These are phyloP conservation scores for Reticulascus tulasneorum DNA, from an alignment of 2,329 filamentous ascomycete species.

Conservation along the genomic window DNA sequence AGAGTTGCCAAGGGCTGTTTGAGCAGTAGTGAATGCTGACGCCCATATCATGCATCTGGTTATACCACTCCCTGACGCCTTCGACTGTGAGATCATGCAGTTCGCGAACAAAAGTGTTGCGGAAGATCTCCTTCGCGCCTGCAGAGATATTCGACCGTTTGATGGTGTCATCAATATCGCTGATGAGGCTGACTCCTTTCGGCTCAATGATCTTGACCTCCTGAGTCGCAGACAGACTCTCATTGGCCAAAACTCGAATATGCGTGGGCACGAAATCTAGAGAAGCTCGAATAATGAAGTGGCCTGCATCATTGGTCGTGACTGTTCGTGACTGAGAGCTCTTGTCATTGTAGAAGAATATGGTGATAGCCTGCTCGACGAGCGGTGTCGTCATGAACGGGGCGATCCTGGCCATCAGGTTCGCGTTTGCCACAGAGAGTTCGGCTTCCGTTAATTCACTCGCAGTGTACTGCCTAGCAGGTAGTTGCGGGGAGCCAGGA, in stretches of 20 bases:
- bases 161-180: conserved; percentile 95
- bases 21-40: conserved; percentile 95
- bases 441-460: conserved; percentile 71
- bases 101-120: conserved; percentile 91
- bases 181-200: conserved; percentile 84
- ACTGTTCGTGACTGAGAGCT: conserved; percentile 81
- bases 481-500: conserved; percentile 39
- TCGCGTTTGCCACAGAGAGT: conserved; percentile 73
- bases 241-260: conserved; percentile 80
- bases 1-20: conserved; percentile 99
- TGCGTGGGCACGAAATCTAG: conserved; percentile 89
- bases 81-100: conserved; percentile 76
- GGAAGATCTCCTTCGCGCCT: conserved; percentile 90
- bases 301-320: conserved; percentile 80
- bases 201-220: conserved; percentile 74
- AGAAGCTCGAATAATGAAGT: conserved; percentile 76
- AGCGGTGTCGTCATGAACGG: conserved; percentile 88
- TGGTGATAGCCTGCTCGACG: conserved; percentile 72
- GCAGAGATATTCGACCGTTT: conserved; percentile 88
- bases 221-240: conserved; percentile 77
- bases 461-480: conserved; percentile 32
- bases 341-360: conserved; percentile 91
- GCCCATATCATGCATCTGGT: conserved; percentile 68
- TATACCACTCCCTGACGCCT: conserved; percentile 90
- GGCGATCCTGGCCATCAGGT: conserved; percentile 80